A percentile compares a stretch with the other conserved stretches of the same genome.
These are phyloP conservation scores for Suaeda aralocaspica DNA, from an alignment of 148 eudicot species.

Conservation along the genomic window DNA sequence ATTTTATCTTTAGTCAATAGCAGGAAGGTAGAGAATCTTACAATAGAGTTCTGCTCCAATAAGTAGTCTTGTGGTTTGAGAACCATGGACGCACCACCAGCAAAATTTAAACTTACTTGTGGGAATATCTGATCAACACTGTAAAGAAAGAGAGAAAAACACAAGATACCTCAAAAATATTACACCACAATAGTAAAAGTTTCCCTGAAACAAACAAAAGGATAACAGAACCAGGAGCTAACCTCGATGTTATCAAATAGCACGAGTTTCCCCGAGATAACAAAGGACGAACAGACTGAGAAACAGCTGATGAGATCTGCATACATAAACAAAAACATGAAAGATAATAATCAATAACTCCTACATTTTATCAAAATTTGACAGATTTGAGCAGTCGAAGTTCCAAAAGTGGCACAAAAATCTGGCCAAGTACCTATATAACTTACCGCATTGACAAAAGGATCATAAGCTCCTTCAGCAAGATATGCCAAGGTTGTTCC, in stretches of 20 bases:
- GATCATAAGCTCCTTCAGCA: slow-evolving; percentile 82
- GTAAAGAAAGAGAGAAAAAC: too few species aligned
- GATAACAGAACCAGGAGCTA: slow-evolving; percentile 9
- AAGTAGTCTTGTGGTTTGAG: slow-evolving; percentile 75
- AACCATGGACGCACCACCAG: slow-evolving; percentile 71
- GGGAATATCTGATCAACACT: slow-evolving; percentile 72
- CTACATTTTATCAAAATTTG: too few species aligned
- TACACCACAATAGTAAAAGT: not conserved
- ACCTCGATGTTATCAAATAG: slow-evolving; percentile 75
- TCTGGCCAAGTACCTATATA: not conserved
- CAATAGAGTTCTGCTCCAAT: slow-evolving; percentile 74
- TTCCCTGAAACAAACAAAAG: not conserved
- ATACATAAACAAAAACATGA: not conserved
- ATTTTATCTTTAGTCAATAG: not conserved
- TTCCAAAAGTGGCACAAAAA: not conserved
- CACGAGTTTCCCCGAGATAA: slow-evolving; percentile 66
- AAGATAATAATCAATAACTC: not conserved
- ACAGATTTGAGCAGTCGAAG: not conserved
- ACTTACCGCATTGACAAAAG: slow-evolving; percentile 82
- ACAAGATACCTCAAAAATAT: slow-evolving; percentile 3
- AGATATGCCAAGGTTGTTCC: slow-evolving; percentile 95
- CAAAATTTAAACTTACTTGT: slow-evolving; percentile 63
- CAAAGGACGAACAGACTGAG: slow-evolving; percentile 61
- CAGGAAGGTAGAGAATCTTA: slow-evolving; percentile 29
- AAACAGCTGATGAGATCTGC: slow-evolving; percentile 56